Percentiles rank a stretch among this genome's conserved stretches.
phyloP scores from a whole-genome alignment of 148 eudicot genomes.

The Silene uniflora region DNA sequence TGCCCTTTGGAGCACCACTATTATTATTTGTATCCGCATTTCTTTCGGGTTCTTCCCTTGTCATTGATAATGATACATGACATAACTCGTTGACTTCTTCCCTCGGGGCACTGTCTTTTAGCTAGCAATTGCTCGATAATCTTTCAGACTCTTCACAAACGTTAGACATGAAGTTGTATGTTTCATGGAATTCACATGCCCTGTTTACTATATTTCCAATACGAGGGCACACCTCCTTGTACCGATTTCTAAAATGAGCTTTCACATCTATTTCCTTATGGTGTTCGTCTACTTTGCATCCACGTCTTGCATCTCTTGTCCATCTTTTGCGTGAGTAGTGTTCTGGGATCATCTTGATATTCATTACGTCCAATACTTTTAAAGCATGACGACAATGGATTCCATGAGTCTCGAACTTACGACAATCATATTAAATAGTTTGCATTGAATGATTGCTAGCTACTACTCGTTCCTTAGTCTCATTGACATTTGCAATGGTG shows the following conservation, averaged over 20 bases:
- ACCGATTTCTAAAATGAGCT: conserved; percentile 5
- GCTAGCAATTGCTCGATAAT: conserved; percentile 7
- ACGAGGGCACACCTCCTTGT: background rate
- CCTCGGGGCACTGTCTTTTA: background rate
- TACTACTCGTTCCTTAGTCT: conserved; percentile 20
- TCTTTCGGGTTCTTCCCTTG: background rate
- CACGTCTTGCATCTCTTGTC: conserved; percentile 25
- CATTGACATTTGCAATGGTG: conserved; percentile 19
- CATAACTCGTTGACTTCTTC: background rate
- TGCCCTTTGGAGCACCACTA: background rate
- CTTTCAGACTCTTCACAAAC: background rate
- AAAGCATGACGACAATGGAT: conserved; percentile 6
- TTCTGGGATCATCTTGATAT: conserved; percentile 27
- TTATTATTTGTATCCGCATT: background rate
- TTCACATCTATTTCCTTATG: background rate
- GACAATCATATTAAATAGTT: conserved; percentile 26
- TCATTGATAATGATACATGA: conserved; percentile 1
- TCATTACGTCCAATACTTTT: conserved; percentile 34
- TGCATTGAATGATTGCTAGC: conserved; percentile 9
- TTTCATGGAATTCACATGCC: too few species aligned
- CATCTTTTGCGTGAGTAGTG: conserved; percentile 30
- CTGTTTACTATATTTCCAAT: too few species aligned
- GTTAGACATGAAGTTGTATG: background rate
- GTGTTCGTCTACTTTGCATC: background rate
- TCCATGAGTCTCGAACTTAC: conserved; percentile 28